Evolutionary conservation across 2,329 filamentous ascomycete species (phyloP), one percentile per base, ranked within the genome.

Genomic region (Furcasterigmium furcatum): DNA sequence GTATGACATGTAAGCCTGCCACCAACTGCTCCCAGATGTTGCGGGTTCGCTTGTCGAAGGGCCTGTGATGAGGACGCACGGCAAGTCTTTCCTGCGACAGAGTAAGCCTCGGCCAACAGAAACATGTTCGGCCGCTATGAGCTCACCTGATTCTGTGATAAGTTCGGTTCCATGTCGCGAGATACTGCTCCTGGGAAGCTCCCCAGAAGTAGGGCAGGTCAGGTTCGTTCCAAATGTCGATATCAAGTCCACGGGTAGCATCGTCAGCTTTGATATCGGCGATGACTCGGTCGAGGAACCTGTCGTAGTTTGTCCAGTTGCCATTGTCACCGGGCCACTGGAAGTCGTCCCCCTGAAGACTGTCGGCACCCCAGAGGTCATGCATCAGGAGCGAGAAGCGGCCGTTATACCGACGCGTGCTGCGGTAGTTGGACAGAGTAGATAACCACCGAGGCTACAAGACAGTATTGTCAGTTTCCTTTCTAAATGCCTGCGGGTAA

Each of bases 171-270:
- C 46, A 51, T 25, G 42, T 41, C 16, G 40, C 29, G 12, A 50
- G 42, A 19, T 47, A 50, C 41, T 50, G 48, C 1, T 45, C 42
- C 42, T 44, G 36, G 18, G 42, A 40, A 14, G 41, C 22, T 13
- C 43, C 43, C 48, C 48, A 50, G 27, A 50, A 50, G 12, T 16
- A 27, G 13, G 24, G 24, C 9, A 42, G 39, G 32, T 50, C 45
- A 16, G 48, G 48, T 34, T 50, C 48, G 18, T 50, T 50, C 48
- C 48, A 50, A 13, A 50, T 45, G 32, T 50, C 48, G 21, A 50
- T 45, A 13, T 36, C 43, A 5, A 50, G 42, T 3, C 41, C 48
- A 12, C 29, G 35, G 21, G 21, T 27, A 9, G 46, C 36, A 20
- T 44, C 27, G 29, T 49, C 34, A 13, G 34, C 21, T 29, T 18